Conservation (phyloP, 2,329 filamentous ascomycete species). For the Aspergillus japonicus region DNA sequence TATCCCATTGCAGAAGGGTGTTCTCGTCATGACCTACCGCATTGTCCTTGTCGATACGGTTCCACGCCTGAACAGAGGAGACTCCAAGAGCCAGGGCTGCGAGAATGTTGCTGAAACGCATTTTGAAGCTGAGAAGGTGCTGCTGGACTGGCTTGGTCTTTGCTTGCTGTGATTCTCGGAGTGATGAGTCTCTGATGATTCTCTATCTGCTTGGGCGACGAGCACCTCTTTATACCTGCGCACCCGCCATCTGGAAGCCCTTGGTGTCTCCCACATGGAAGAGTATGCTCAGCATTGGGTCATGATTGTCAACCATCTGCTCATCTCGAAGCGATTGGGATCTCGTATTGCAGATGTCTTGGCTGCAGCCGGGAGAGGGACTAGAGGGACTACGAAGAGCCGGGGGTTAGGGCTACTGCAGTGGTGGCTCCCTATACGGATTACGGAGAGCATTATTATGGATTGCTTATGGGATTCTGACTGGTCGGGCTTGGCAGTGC, state of each 20-base stretch:
- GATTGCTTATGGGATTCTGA: neutral
- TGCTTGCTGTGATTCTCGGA: neutral
- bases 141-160: slow-evolving; percentile 5
- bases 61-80: slow-evolving; percentile 24
- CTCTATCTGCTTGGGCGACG: neutral
- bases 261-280: neutral
- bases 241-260: neutral
- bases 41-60: slow-evolving; percentile 28
- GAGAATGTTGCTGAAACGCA: slow-evolving; percentile 14
- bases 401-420: neutral
- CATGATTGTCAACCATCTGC: neutral
- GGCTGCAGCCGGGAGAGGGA: neutral
- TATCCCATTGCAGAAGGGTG: neutral
- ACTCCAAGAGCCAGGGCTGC: slow-evolving; percentile 15
- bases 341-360: neutral
- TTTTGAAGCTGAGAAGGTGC: slow-evolving; percentile 27
- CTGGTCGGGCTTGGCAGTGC: neutral
- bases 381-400: neutral
- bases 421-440: too few species aligned
- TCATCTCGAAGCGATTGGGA: neutral
- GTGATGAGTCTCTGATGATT: neutral
- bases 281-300: slow-evolving; percentile 1
- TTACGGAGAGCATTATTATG: neutral
- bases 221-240: neutral
- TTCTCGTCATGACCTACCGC: slow-evolving; percentile 14